Evolutionary conservation across 768 basidiomycete genomes (phyloP).

Genomic region (Butyriboletus loyo): DNA sequence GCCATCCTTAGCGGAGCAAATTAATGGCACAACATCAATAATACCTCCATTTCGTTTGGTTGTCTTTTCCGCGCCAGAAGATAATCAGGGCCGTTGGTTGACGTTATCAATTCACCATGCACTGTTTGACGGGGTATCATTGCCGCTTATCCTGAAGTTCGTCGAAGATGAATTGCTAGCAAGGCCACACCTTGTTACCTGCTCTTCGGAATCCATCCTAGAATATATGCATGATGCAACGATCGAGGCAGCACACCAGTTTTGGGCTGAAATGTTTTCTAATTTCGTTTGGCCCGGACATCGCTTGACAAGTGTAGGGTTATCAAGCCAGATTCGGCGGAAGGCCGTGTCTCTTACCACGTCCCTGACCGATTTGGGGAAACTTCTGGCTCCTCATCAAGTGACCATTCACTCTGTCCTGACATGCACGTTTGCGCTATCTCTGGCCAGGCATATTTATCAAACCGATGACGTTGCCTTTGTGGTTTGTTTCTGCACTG

Average conservation of each 20-base stretch:
- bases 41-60: slow-evolving; percentile 16
- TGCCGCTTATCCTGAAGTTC: slow-evolving; percentile 28
- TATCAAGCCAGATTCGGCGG: slow-evolving; percentile 8
- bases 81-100: slow-evolving; percentile 4
- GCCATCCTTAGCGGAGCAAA: slow-evolving; percentile 17
- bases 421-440: slow-evolving; percentile 27
- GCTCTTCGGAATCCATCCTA: slow-evolving; percentile 18
- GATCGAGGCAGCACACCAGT: slow-evolving; percentile 11
- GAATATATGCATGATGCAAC: slow-evolving; percentile 21
- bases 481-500: slow-evolving; percentile 24
- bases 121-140: slow-evolving; percentile 32
- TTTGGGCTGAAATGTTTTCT: slow-evolving; percentile 25
- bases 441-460: slow-evolving; percentile 24
- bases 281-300: slow-evolving; percentile 19
- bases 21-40: slow-evolving; percentile 21
- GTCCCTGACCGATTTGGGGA: slow-evolving; percentile 19
- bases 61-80: slow-evolving; percentile 5
- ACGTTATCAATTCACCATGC: slow-evolving; percentile 35
- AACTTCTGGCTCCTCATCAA: slow-evolving; percentile 19
- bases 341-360: slow-evolving; percentile 9
- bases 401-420: slow-evolving; percentile 34
- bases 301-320: slow-evolving; percentile 1
- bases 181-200: slow-evolving; percentile 5
- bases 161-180: slow-evolving; percentile 22
- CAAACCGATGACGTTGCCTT: slow-evolving; percentile 29